Base-by-base conservation (phyloP, 148 eudicot genomes). In the Cornus controversa region DNA sequence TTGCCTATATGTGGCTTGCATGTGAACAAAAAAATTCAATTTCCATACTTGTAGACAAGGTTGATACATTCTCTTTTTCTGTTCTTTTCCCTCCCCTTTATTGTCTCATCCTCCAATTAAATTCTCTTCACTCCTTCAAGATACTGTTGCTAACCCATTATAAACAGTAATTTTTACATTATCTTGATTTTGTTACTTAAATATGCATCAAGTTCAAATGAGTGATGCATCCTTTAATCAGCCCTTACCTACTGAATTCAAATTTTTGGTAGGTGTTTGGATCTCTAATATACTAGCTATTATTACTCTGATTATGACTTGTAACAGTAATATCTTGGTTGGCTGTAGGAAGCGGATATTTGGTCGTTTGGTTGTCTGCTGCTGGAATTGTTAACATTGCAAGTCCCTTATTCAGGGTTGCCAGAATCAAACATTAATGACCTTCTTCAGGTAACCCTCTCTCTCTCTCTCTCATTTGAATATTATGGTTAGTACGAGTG, bases 351-450 rank as follows among this genome's bases (percentile, higher is more conserved):
- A 83, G 94, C 90, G 83, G 99, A 96, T 88, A 86, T 96, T 63
- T 96, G 99, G 99, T 96, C 99, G 34, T 96, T 88, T 82, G 99
- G 99, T 27, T 96, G 99, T 85, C 71, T 96, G 78, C 86, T 93
- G 23, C 80, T 89, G 84, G 99, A 96, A 78, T 77, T 96, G 82
- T 77, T 96, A 80, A 93, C 97, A 36, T 76, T 96, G 84, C 89
- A 86, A 87, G 80, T 89, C 64, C 99, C 99, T 24, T 96, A 89
- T 84, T 77, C 69, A 27, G 98, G 90, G 69, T 80, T 93, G 75
- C 68, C 90, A 34, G 97, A 93, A 40, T 72, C 91, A 24, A 85
- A 88, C 28, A 93, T 92, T 73, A 90, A 88, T 54, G 87, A 87
- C 76, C 84, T 73, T 72, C 85, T 96, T 42, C 87, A 85, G 83